Evolutionary conservation across 148 eudicot genomes (phyloP).

Genomic region (Suaeda aralocaspica): DNA sequence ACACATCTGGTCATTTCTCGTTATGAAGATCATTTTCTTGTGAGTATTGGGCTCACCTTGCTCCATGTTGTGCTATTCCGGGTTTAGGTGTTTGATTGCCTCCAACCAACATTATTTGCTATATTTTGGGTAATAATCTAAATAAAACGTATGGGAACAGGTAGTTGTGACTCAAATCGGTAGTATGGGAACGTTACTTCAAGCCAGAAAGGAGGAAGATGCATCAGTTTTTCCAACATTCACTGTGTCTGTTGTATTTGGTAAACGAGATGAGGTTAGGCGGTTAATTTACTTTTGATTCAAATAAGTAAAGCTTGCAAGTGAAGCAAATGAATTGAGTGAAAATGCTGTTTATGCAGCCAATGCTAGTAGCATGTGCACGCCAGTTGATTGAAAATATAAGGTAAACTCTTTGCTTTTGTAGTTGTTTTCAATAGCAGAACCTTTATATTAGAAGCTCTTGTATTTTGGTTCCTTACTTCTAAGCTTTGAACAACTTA

Average conservation of each 20-base stretch:
- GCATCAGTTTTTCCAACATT: constrained; percentile 55
- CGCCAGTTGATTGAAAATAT: constrained; percentile 80
- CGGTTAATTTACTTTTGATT: constrained; percentile 9
- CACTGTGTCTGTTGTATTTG: constrained; percentile 61
- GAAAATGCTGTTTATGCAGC: constrained; percentile 49
- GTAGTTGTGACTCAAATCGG: constrained; percentile 88
- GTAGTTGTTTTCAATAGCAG: background rate
- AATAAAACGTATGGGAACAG: constrained; percentile 70
- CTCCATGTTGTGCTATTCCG: background rate
- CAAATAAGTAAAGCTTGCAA: background rate
- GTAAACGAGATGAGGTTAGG: constrained; percentile 88
- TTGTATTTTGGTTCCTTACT: background rate
- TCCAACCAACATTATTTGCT: constrained; percentile 17
- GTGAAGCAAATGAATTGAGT: constrained; percentile 10
- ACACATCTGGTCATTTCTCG: constrained; percentile 64
- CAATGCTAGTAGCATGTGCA: constrained; percentile 76
- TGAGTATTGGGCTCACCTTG: constrained; percentile 36
- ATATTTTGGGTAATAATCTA: constrained; percentile 52
- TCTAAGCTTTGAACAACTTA: background rate
- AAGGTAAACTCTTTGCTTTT: constrained; percentile 40
- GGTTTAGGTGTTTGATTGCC: background rate
- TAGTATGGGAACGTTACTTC: constrained; percentile 83
- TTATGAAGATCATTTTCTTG: constrained; percentile 74
- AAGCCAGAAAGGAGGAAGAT: constrained; percentile 84
- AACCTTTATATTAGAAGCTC: background rate